Evolutionary conservation across 2,329 filamentous ascomycete species (phyloP).

Genomic region (Chrysoporthe puriensis): DNA sequence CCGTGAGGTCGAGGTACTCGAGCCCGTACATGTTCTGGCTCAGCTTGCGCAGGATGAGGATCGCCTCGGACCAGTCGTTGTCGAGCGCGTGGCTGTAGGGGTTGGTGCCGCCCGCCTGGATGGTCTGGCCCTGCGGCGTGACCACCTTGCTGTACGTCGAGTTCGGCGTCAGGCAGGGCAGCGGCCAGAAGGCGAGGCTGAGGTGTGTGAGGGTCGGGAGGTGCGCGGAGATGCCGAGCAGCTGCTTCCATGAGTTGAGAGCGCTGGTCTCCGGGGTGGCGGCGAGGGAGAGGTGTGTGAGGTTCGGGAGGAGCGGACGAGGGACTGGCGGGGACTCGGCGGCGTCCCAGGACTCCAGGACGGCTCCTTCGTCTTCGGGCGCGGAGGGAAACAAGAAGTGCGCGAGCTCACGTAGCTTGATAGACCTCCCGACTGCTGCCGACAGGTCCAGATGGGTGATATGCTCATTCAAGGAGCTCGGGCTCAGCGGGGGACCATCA

Average conservation of each 20-base stretch:
- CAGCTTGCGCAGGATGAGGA: slow-evolving; percentile 58
- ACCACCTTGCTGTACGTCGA: slow-evolving; percentile 52
- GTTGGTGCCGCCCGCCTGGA: slow-evolving; percentile 60
- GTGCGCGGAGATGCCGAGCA: slow-evolving; percentile 57
- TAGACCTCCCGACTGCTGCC: slow-evolving; percentile 52
- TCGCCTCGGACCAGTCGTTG: slow-evolving; percentile 62
- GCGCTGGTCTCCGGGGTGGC: slow-evolving; percentile 41
- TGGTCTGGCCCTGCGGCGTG: slow-evolving; percentile 45
- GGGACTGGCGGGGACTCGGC: slow-evolving; percentile 39
- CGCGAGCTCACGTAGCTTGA: slow-evolving; percentile 56
- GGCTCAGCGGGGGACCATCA: slow-evolving; percentile 30
- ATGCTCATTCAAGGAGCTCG: slow-evolving; percentile 46
- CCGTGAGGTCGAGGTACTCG: slow-evolving; percentile 64
- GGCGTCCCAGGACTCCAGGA: slow-evolving; percentile 59
- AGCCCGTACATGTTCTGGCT: slow-evolving; percentile 59
- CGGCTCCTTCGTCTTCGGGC: slow-evolving; percentile 28
- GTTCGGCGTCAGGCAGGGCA: slow-evolving; percentile 60
- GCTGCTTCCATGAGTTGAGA: slow-evolving; percentile 60
- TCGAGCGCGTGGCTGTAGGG: slow-evolving; percentile 62
- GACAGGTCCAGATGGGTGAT: slow-evolving; percentile 59
- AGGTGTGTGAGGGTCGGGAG: slow-evolving; percentile 61
- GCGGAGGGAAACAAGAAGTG: slow-evolving; percentile 53
- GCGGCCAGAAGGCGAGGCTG: slow-evolving; percentile 65
- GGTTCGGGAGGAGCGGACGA: slow-evolving; percentile 53
- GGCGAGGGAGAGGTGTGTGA: slow-evolving; percentile 65